Evolutionary conservation across 164 flowering plant genomes (phyloP).

Genomic region (Dillenia suffruticosa): DNA sequence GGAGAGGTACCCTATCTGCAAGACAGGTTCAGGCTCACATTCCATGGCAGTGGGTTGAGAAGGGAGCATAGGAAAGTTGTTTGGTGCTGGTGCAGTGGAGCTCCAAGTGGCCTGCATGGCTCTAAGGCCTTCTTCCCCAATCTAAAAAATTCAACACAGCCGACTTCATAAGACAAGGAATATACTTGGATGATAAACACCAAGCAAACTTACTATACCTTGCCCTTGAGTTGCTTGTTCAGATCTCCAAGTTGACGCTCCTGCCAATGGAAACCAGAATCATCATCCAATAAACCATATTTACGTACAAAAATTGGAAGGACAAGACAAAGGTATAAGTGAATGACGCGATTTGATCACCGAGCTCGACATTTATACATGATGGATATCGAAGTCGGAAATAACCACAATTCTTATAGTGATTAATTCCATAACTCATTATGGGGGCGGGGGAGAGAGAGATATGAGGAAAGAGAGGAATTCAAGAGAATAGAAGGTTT

Average conservation of each 20-base stretch:
- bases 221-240: slow-evolving; percentile 73
- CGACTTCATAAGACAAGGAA: no score
- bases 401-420: no score
- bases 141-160: slow-evolving; percentile 25
- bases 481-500: no score
- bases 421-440: no score
- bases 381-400: no score
- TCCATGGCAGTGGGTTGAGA: slow-evolving; percentile 45
- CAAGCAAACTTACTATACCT: slow-evolving; percentile 31
- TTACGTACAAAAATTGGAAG: background rate
- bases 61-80: slow-evolving; percentile 36
- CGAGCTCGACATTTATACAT: no score
- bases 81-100: slow-evolving; percentile 34
- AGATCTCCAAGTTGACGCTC: slow-evolving; percentile 89
- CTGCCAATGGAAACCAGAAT: slow-evolving; percentile 28
- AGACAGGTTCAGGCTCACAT: slow-evolving; percentile 47
- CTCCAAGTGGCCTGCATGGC: slow-evolving; percentile 55
- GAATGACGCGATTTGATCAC: no score
- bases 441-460: no score
- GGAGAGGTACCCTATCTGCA: slow-evolving; percentile 67
- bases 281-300: background rate
- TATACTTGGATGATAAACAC: background rate
- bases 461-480: no score
- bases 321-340: background rate
- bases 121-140: slow-evolving; percentile 49